phyloP scores from a whole-genome alignment of 192 early-diverging fungal genomes.

The Rhizophagus clarus region DNA sequence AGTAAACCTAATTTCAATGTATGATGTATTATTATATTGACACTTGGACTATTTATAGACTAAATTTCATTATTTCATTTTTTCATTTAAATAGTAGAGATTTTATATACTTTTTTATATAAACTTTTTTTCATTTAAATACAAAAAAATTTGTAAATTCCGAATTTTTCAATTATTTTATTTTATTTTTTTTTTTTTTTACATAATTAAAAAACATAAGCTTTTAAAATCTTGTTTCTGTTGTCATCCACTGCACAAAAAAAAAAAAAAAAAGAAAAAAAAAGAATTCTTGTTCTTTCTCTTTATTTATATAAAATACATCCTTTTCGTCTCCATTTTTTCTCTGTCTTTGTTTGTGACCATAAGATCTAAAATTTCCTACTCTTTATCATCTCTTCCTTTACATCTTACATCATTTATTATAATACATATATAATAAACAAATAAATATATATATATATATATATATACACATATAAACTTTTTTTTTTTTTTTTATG shows the following conservation, averaged over 20 bases:
- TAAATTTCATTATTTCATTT: background rate
- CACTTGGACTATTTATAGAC: background rate
- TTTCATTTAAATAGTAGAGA: no score
- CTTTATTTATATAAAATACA: conserved; percentile 7
- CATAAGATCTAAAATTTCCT: conserved; percentile 11
- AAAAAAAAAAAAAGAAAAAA: background rate
- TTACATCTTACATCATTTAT: background rate
- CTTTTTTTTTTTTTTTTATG: conserved; percentile 16
- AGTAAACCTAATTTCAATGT: background rate
- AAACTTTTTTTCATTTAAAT: background rate
- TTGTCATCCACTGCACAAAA: background rate
- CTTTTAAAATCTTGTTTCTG: background rate
- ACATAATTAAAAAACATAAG: background rate
- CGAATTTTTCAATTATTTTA: background rate
- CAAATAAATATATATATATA: background rate
- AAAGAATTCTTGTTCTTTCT: no score
- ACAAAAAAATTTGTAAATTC: background rate
- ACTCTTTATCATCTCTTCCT: background rate
- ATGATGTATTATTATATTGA: no score
- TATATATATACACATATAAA: background rate
- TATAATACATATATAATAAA: conserved; percentile 1
- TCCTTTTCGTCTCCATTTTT: background rate
- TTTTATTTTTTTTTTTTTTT: no score
- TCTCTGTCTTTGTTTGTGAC: conserved; percentile 10
- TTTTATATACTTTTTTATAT: no score